These are phyloP conservation scores for Monilinia fructicola DNA, from an alignment of 2,329 filamentous ascomycete genomes.

Conservation along the genomic window DNA sequence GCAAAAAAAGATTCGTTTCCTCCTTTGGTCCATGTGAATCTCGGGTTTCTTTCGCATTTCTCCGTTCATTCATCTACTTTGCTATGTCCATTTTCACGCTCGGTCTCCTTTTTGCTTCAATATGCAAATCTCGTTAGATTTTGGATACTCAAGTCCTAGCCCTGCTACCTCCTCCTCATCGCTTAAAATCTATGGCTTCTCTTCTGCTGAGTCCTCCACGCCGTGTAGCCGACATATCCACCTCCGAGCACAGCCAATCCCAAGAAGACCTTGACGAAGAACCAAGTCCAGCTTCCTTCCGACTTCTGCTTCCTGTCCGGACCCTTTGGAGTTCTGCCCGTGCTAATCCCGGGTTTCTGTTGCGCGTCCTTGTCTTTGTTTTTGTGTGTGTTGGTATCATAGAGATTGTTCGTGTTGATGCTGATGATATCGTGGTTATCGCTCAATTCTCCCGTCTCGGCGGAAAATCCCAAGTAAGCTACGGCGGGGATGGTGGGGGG, in stretches of 20 bases:
- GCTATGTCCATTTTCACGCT: background rate
- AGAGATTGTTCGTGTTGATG: constrained; percentile 83
- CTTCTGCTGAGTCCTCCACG: constrained; percentile 60
- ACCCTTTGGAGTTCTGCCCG: constrained; percentile 24
- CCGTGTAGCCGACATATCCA: constrained; percentile 81
- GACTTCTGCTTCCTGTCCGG: constrained; percentile 30
- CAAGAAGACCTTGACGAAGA: constrained; percentile 79
- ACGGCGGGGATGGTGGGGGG: constrained; percentile 76
- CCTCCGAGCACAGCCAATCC: constrained; percentile 70
- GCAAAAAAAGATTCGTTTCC: background rate
- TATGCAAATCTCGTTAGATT: background rate
- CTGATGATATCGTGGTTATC: constrained; percentile 98
- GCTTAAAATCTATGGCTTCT: constrained; percentile 40
- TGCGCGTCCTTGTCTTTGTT: constrained; percentile 17
- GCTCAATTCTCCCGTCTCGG: constrained; percentile 92
- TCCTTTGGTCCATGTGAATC: background rate
- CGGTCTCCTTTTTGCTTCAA: background rate
- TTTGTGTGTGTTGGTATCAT: constrained; percentile 55
- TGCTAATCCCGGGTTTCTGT: background rate
- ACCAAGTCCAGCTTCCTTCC: constrained; percentile 63
- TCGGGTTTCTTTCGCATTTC: background rate
- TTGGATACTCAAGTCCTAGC: background rate
- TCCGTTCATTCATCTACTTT: background rate
- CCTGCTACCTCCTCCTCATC: background rate
- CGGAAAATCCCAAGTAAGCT: constrained; percentile 73